Evolutionary conservation across 192 early-diverging fungal genomes (phyloP).

Genomic region (Mortierella antarctica): DNA sequence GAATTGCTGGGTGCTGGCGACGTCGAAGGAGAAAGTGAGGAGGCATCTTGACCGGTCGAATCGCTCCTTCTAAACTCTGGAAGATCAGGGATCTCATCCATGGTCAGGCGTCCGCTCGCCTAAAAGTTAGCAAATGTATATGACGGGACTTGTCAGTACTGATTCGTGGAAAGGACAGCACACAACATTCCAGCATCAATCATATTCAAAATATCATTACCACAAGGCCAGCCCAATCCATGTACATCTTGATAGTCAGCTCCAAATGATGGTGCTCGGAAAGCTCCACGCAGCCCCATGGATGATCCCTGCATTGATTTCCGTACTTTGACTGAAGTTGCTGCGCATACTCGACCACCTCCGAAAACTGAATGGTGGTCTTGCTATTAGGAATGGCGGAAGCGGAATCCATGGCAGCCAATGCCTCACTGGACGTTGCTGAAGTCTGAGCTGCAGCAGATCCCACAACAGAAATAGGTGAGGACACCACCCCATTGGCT

Average conservation of each 20-base stretch:
- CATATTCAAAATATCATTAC: conserved; percentile 7
- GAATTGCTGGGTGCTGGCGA: background rate
- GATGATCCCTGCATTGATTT: conserved; percentile 19
- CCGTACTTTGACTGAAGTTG: conserved; percentile 38
- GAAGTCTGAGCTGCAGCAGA: background rate
- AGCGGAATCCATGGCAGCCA: background rate
- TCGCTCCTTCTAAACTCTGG: conserved; percentile 24
- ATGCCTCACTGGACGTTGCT: background rate
- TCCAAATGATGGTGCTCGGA: conserved; percentile 39
- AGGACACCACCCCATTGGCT: conserved; percentile 41
- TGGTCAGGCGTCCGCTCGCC: conserved; percentile 43
- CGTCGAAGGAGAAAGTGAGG: conserved; percentile 1
- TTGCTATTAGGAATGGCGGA: conserved; percentile 8
- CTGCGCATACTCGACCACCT: conserved; percentile 47
- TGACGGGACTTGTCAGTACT: background rate
- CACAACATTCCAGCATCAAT: background rate
- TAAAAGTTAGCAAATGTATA: background rate
- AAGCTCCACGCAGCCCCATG: conserved; percentile 49
- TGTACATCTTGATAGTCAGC: conserved; percentile 53
- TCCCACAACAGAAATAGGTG: conserved; percentile 15
- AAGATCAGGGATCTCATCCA: conserved; percentile 46
- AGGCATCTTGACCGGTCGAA: background rate
- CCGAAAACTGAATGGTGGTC: conserved; percentile 45
- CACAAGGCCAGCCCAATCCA: conserved; percentile 52
- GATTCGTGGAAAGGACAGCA: background rate